Base-by-base conservation (phyloP, 768 basidiomycete genomes). In the Mycena olivaceomarginata region DNA sequence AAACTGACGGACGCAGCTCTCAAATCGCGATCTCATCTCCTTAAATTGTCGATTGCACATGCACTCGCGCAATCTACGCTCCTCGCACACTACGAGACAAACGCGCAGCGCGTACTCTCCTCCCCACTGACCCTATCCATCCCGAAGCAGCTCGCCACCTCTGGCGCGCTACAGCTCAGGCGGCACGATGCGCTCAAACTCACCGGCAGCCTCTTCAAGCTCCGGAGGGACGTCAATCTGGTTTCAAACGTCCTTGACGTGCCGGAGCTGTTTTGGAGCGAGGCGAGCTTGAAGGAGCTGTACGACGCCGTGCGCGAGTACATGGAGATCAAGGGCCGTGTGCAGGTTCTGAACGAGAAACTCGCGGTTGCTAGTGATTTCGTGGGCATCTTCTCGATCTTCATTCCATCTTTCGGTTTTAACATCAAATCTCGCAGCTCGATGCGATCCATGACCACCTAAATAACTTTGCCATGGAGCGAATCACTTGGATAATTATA, bases 261-360 rank as follows among this genome's bases (percentile, higher is more conserved):
- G 7, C 97, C 97, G 0, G 97, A 97, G 82, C 86, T 99, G 62
- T 99, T 99, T 85, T 98, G 97, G 98, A 94, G 93, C 67, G 97
- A 98, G 82, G 97, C 97, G 13, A 97, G 95, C 79, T 86, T 98
- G 80, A 95, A 95, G 81, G 94, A 93, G 40, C 85, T 99, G 46
- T 99, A 99, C 82, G 96, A 97, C 79, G 97, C 97, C 0, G 97
- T 98, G 63, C 89, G 97, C 72, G 97, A 97, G 80, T 99, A 99
- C 82, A 96, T 98, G 91, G 98, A 99, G 85, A 97, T 98, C 68
- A 93, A 92, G 46, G 92, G 90, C 5, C 85, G 98, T 46, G 97
- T 98, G 41, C 92, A 94, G 82, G 94, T 93, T 13, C 85, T 99
- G 79, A 98, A 98, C 82, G 97, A 98, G 83, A 95, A 96, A 78